A percentile compares a stretch with the other conserved stretches of the same genome.
Evolutionary conservation across 225 moss, liverwort and hornwort species (phyloP).

Genomic region (Thuidium tamariscinum): DNA sequence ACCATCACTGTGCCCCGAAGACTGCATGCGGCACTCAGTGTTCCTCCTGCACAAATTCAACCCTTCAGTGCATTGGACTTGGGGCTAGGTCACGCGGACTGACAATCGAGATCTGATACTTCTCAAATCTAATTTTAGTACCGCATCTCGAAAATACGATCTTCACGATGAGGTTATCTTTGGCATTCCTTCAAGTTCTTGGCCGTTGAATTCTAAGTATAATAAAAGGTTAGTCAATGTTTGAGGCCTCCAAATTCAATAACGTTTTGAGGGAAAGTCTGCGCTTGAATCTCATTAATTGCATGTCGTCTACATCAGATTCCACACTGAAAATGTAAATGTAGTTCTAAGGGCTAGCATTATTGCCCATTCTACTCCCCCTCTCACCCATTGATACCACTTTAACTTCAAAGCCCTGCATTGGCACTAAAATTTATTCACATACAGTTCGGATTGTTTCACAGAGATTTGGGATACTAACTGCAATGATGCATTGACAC

Average conservation of each 20-base stretch:
- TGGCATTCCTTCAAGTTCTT: not conserved
- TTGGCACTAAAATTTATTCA: not conserved
- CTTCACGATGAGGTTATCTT: not conserved
- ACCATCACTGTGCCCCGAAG: constrained; percentile 78
- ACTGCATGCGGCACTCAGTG: constrained; percentile 63
- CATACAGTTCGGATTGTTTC: not conserved
- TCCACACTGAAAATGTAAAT: not conserved
- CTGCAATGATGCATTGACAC: not conserved
- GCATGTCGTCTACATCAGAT: not conserved
- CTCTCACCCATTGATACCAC: not conserved
- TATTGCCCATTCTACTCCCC: not conserved
- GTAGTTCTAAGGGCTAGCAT: not conserved
- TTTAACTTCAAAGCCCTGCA: not conserved
- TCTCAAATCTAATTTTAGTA: not conserved
- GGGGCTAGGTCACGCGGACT: not conserved
- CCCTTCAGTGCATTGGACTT: not conserved
- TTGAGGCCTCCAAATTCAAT: too few relatives aligned
- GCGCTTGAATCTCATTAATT: not conserved
- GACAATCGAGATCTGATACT: not conserved
- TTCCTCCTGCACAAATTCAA: constrained; percentile 19
- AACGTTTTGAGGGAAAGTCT: not conserved
- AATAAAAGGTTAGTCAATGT: not conserved
- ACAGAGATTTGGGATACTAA: not conserved
- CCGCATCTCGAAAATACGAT: not conserved
- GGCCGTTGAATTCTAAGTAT: not conserved